Conservation (phyloP, 106 monocot species). For the Vanilla planifolia region DNA sequence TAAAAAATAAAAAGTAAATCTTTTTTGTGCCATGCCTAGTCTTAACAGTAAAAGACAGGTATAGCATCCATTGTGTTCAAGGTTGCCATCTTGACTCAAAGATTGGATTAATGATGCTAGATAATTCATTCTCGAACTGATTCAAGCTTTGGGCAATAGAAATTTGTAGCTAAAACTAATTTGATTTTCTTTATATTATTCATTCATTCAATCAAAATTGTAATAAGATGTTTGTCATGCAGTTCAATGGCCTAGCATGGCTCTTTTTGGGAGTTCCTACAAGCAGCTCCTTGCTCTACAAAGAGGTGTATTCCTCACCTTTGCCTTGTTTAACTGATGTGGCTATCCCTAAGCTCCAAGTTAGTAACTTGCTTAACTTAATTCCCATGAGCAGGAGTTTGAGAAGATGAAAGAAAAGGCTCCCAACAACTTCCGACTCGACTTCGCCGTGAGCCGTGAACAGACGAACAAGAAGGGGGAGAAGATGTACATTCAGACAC, state of each 20-base stretch:
- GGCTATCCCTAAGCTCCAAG: neutral
- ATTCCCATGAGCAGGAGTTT: conserved; percentile 55
- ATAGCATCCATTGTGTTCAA: too few species aligned
- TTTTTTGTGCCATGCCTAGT: too few species aligned
- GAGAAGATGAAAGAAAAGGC: conserved; percentile 96
- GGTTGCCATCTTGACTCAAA: too few species aligned
- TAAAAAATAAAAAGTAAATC: too few species aligned
- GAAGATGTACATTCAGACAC: conserved; percentile 99
- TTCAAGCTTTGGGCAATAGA: too few species aligned
- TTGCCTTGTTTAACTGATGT: neutral
- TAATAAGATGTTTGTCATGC: too few species aligned
- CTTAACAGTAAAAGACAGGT: too few species aligned
- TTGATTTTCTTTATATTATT: too few species aligned
- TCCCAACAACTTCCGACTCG: conserved; percentile 78
- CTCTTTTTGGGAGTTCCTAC: conserved; percentile 98
- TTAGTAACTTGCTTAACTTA: neutral
- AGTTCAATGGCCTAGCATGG: conserved; percentile 98
- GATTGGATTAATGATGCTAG: too few species aligned
- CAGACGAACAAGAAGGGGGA: conserved; percentile 85
- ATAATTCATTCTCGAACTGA: too few species aligned
- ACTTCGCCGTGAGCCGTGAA: conserved; percentile 96
- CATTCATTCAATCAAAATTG: too few species aligned
- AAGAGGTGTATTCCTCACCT: conserved; percentile 71
- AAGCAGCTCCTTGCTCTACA: conserved; percentile 91
- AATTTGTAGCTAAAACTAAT: too few species aligned